phyloP scores from a whole-genome alignment of 768 basidiomycete species.

The Amanita subjunquillea region DNA sequence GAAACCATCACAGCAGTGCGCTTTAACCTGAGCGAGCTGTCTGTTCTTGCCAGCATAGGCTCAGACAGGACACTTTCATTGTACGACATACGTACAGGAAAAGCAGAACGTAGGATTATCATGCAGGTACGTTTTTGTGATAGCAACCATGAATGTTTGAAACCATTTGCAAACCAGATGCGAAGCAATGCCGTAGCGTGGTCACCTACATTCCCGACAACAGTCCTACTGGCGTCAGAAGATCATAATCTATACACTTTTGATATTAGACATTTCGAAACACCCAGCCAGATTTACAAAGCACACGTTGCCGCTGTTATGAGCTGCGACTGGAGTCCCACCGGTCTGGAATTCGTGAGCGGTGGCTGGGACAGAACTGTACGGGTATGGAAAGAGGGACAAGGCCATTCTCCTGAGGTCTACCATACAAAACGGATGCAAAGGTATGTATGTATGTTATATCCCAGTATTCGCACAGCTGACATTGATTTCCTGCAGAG shows the following conservation, averaged over 20 bases:
- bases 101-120: conserved; percentile 83
- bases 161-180: conserved; percentile 38
- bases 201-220: conserved; percentile 94
- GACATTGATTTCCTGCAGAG: conserved; percentile 31
- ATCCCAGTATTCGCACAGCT: background rate
- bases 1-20: conserved; percentile 84
- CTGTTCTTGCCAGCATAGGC: conserved; percentile 90
- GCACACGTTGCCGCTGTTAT: conserved; percentile 95
- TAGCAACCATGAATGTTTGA: background rate
- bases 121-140: conserved; percentile 58
- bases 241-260: conserved; percentile 98
- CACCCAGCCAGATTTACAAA: conserved; percentile 91
- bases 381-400: conserved; percentile 85
- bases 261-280: conserved; percentile 76
- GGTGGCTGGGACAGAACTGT: conserved; percentile 96
- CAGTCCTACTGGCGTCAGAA: conserved; percentile 90
- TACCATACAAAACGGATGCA: conserved; percentile 99
- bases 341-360: conserved; percentile 90
- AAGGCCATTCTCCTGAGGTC: conserved; percentile 73
- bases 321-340: conserved; percentile 96
- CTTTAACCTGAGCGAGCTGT: conserved; percentile 92
- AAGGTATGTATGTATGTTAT: conserved; percentile 45
- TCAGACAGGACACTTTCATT: conserved; percentile 93
- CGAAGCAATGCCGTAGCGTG: conserved; percentile 83
- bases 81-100: conserved; percentile 94